Evolutionary conservation across 1,284 basidiomycete species (phyloP).

Genomic region (Vanrija humicola): DNA sequence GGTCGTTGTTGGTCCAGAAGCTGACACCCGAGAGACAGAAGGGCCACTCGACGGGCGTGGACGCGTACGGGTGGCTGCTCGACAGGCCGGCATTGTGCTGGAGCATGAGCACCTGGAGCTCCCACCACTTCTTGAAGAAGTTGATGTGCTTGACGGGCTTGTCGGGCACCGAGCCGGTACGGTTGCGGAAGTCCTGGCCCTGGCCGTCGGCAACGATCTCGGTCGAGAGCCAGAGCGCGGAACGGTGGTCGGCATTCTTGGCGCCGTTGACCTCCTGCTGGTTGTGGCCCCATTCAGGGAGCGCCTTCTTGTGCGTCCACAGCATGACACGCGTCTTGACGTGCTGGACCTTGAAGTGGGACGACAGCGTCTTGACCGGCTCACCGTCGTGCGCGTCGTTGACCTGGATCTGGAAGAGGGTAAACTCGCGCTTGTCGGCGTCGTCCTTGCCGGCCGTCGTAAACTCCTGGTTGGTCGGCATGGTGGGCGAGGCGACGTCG

Average conservation of each 20-base stretch:
- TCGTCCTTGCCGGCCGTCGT: conserved; percentile 77
- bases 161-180: conserved; percentile 54
- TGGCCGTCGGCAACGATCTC: conserved; percentile 70
- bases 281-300: conserved; percentile 95
- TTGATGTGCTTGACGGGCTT: conserved; percentile 75
- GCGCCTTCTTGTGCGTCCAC: conserved; percentile 80
- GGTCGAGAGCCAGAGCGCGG: conserved; percentile 82
- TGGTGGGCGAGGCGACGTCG: conserved; percentile 94
- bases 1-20: conserved; percentile 89
- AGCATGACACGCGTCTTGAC: conserved; percentile 83
- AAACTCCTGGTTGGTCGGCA: conserved; percentile 98
- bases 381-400: conserved; percentile 69
- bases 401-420: conserved; percentile 72
- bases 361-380: conserved; percentile 84
- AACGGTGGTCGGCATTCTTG: conserved; percentile 81
- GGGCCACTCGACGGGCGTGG: conserved; percentile 93
- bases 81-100: conserved; percentile 97
- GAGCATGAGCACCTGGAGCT: conserved; percentile 91
- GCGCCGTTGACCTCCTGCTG: conserved; percentile 99
- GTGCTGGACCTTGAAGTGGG: conserved; percentile 85
- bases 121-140: conserved; percentile 92
- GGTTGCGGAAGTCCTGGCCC: conserved; percentile 58
- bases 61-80: conserved; percentile 91
- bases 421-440: conserved; percentile 70
- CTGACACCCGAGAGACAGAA: conserved; percentile 93